Evolutionary conservation across 306 rosid genomes (phyloP).

Genomic region (Ormosia semicastrata): DNA sequence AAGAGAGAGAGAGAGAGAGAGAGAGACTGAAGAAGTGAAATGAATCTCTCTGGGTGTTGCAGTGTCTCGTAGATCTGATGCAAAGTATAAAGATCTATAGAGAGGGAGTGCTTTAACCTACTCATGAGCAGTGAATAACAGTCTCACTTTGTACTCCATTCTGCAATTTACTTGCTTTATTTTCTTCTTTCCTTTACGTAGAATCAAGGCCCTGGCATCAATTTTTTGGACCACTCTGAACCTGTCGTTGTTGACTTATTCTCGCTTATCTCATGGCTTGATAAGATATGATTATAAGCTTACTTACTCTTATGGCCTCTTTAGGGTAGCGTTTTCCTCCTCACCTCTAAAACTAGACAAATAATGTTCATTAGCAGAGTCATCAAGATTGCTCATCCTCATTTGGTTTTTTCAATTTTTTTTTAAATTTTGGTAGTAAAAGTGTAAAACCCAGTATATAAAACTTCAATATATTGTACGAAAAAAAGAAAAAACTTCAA

Average conservation of each 20-base stretch:
- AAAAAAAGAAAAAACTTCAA: background rate
- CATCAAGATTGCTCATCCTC: background rate
- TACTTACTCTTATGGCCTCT: background rate
- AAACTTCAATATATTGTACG: background rate
- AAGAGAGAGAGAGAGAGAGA: background rate
- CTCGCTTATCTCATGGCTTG: too few species aligned
- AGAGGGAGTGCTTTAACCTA: constrained; percentile 24
- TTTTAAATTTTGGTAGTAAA: background rate
- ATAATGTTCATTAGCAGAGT: background rate
- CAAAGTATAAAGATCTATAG: constrained; percentile 34
- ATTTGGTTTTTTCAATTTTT: background rate
- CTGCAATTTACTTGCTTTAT: constrained; percentile 14
- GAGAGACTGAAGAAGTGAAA: background rate
- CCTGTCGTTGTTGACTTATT: too few species aligned
- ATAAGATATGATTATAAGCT: background rate
- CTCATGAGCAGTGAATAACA: constrained; percentile 26
- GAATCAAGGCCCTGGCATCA: constrained; percentile 27
- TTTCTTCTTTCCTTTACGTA: constrained; percentile 9
- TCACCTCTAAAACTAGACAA: background rate
- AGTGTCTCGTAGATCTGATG: constrained; percentile 43
- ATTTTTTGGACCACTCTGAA: background rate
- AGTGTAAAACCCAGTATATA: background rate
- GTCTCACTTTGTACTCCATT: constrained; percentile 35
- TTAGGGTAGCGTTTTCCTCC: background rate
- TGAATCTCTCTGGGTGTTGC: constrained; percentile 22